Base-by-base conservation (phyloP, 2,329 filamentous ascomycete species). In the Fusarium foetens region DNA sequence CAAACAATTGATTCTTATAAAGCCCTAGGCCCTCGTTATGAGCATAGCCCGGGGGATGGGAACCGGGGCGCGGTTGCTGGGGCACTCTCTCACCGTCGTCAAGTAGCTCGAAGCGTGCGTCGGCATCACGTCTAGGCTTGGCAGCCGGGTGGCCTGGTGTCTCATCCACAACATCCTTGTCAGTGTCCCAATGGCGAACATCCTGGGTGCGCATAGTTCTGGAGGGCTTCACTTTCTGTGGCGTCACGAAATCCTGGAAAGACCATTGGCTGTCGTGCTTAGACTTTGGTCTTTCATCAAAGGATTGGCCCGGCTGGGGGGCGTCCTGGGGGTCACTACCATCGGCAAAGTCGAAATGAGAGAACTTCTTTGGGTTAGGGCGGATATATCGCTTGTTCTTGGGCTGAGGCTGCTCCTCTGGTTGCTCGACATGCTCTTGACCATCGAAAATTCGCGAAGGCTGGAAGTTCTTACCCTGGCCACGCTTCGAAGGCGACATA, bases 161-260 rank as follows among this genome's bases (percentile, higher is more conserved):
- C 41, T 88, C 86, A 41, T 82, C 81, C 48, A 88, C 59, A 27
- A 63, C 71, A 49, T 78, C 85, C 72, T 92, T 88, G 67, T 94
- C 91, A 52, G 92, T 90, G 75, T 91, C 92, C 90, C 93, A 97
- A 80, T 96, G 92, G 61, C 93, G 92, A 67, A 91, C 87, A 68
- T 96, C 91, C 78, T 94, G 89, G 42, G 87, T 84, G 66, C 91
- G 88, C 58, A 86, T 79, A 27, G 88, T 80, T 80, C 92, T 93
- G 49, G 86, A 83, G 8, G 88, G 86, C 52, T 89, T 85, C 31
- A 83, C 74, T 86, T 97, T 97, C 72, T 92, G 88, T 0, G 95
- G 95, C 1, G 95, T 97, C 21, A 85, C 84, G 76, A 97, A 97
- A 82, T 97, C 94, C 68, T 94, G 90, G 81, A 98, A 98, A 53